phyloP scores from a whole-genome alignment of 2,329 filamentous ascomycete genomes.

The Fusarium sp. region DNA sequence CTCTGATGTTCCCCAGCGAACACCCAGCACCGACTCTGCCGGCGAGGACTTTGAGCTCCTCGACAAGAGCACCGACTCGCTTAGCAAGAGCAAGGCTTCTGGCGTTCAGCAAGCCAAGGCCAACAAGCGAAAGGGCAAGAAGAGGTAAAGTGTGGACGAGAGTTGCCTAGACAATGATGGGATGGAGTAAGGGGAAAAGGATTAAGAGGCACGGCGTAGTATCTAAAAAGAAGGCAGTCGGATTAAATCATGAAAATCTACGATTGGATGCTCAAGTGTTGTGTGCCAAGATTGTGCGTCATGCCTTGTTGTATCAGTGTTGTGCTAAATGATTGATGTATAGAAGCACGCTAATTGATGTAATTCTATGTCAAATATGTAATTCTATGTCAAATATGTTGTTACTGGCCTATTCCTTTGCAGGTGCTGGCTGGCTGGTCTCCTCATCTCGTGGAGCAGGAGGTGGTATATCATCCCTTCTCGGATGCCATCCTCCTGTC shows the following conservation, averaged over 20 bases:
- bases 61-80: conserved; percentile 69
- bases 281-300: not conserved
- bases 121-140: conserved; percentile 67
- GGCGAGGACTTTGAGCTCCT: conserved; percentile 73
- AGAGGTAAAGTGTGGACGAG: conserved; percentile 55
- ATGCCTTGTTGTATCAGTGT: not conserved
- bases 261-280: not conserved
- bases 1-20: conserved; percentile 63
- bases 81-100: conserved; percentile 63
- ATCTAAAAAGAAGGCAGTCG: conserved; percentile 8
- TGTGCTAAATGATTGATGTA: not conserved
- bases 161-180: conserved; percentile 1
- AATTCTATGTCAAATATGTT: not conserved
- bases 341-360: not conserved
- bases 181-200: conserved; percentile 9
- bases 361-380: not conserved
- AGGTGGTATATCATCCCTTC: conserved; percentile 18
- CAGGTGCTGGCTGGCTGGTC: not conserved
- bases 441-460: conserved; percentile 19
- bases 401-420: not conserved
- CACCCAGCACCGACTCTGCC: conserved; percentile 68
- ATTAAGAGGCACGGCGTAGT: conserved; percentile 7
- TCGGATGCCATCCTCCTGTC: conserved; percentile 46
- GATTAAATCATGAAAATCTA: not conserved
- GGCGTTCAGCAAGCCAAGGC: conserved; percentile 61